Evolutionary conservation across 371 early-diverging fungal genomes (phyloP), one percentile per base, ranked within the genome.

Genomic region (Mucor mucedo): DNA sequence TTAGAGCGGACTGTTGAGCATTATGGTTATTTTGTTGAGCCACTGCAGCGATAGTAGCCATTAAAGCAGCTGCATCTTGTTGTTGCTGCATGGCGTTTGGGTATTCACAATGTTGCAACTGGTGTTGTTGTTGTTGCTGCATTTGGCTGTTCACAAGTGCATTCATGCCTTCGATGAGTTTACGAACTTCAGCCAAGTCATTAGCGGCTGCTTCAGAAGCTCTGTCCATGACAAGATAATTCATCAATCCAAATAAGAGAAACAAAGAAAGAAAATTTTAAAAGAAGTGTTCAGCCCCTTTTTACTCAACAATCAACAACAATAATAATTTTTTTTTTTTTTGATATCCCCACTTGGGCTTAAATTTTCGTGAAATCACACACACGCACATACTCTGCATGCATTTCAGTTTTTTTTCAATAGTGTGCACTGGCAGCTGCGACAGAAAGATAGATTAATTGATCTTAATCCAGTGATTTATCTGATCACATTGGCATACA

Each of bases 151-250:
- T 71, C 30, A 79, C 76, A 7, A 82, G 63, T 14, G 79, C 77
- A 62, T 75, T 81, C 79, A 82, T 82, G 33, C 79, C 76, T 59
- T 82, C 82, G 48, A 82, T 79, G 29, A 82, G 70, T 55, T 82
- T 82, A 56, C 82, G 57, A 13, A 82, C 79, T 62, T 82, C 79
- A 50, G 82, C 82, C 52, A 82, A 61, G 58, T 82, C 79, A 44
- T 75, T 79, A 10, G 79, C 82, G 57, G 80, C 80, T 62, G 76
- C 74, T 68, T 79, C 79, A n/a, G 79, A 68, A 52, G 76, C 79
- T 74, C 79, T 76, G 52, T 79, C 79, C 76, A 79, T 52, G 21
- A 60, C 41, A 40, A 65, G 57, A 40, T 54, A 65, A 30, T 58
- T 54, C 65, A 65, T 65, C 30, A 35, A 35, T 35, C 8, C 6